Evolutionary conservation across 129 eudicot genomes (phyloP).

Genomic region (Tagetes erecta): DNA sequence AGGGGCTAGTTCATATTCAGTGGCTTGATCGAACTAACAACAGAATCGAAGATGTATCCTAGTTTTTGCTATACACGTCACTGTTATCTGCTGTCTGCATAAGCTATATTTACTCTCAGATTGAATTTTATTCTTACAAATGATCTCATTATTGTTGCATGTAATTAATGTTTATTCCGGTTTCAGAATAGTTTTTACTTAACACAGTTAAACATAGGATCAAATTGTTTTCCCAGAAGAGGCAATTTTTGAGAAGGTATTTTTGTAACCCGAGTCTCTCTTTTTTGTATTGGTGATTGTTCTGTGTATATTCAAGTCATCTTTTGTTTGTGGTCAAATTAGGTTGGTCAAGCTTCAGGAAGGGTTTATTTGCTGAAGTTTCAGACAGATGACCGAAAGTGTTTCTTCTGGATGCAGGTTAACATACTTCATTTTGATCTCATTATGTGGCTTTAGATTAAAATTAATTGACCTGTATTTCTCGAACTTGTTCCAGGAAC

Average conservation of each 20-base stretch:
- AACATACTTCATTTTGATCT: constrained; percentile 1
- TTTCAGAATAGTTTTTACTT: constrained; percentile 32
- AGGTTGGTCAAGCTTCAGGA: constrained; percentile 90
- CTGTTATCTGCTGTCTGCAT: neutral
- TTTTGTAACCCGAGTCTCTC: neutral
- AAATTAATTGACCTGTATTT: constrained; percentile 7
- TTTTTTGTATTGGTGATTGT: neutral
- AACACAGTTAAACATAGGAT: constrained; percentile 59
- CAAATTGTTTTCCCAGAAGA: constrained; percentile 92
- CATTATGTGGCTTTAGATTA: neutral
- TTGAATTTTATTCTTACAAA: neutral
- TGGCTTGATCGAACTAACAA: constrained; percentile 83
- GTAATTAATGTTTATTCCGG: neutral
- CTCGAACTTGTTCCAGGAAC: constrained; percentile 61
- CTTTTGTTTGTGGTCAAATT: constrained; percentile 9
- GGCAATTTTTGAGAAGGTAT: constrained; percentile 92
- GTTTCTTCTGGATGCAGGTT: constrained; percentile 99
- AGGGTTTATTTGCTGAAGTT: constrained; percentile 91
- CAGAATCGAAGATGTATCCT: constrained; percentile 90
- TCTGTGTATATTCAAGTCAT: neutral
- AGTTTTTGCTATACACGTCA: constrained; percentile 1
- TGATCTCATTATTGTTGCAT: neutral
- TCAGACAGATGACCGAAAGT: constrained; percentile 80
- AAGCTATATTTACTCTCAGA: neutral
- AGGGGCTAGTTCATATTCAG: constrained; percentile 88